Conservation (phyloP, 306 rosid species). For the Rubus idaeus region DNA sequence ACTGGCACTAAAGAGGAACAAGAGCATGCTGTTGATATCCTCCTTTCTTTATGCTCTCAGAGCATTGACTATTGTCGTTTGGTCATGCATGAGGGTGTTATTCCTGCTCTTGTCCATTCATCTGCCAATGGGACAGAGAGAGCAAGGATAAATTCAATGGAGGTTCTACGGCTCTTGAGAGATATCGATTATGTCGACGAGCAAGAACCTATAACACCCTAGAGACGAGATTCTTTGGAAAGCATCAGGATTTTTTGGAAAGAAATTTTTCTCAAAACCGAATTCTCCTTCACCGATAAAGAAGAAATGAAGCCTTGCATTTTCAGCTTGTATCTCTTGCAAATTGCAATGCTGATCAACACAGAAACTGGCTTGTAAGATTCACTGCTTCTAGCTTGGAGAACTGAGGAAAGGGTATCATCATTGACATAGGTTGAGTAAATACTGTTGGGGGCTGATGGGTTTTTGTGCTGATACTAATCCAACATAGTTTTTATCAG, state of each 20-base stretch:
- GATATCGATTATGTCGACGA: too few species aligned
- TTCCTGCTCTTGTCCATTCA: too few species aligned
- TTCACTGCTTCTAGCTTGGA: not conserved
- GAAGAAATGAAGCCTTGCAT: slow-evolving; percentile 37
- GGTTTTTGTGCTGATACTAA: not conserved
- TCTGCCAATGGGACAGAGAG: too few species aligned
- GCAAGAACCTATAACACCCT: too few species aligned
- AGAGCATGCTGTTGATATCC: too few species aligned
- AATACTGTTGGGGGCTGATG: not conserved
- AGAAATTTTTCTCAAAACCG: slow-evolving; percentile 44
- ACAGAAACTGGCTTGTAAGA: not conserved
- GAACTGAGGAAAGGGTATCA: not conserved
- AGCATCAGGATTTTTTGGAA: slow-evolving; percentile 36
- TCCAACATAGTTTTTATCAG: slow-evolving; percentile 9
- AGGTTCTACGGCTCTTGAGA: too few species aligned
- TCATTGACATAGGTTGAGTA: not conserved
- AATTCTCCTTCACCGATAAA: slow-evolving; percentile 20
- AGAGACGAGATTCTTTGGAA: too few species aligned
- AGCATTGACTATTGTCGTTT: too few species aligned
- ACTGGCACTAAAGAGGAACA: too few species aligned
- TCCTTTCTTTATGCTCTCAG: too few species aligned
- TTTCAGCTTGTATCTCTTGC: not conserved
- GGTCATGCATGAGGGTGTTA: too few species aligned
- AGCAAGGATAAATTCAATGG: too few species aligned
- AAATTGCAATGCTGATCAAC: not conserved